Conservation (phyloP, 176 grass and related monocot genomes). For the Phyllostachys edulis region DNA sequence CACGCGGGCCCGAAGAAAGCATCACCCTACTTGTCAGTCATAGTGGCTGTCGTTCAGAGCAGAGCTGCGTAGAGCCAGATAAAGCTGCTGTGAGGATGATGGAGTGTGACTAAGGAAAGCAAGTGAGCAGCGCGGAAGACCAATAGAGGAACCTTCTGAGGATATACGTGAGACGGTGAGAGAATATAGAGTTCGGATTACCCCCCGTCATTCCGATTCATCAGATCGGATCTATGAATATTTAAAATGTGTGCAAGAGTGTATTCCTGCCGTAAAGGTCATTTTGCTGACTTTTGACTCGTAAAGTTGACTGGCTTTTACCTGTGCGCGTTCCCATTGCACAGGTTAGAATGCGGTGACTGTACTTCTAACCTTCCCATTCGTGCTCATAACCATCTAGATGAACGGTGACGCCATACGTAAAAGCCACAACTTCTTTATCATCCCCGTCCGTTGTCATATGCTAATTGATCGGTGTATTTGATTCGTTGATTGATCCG, state of each 20-base stretch:
- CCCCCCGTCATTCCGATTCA: neutral
- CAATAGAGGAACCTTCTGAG: slow-evolving; percentile 44
- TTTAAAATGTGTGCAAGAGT: neutral
- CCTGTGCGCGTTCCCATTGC: neutral
- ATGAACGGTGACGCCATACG: neutral
- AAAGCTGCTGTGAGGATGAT: neutral
- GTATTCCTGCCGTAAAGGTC: neutral
- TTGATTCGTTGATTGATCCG: neutral
- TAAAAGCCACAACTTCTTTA: neutral
- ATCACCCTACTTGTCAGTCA: neutral
- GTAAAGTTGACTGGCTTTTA: neutral
- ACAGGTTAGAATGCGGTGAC: neutral
- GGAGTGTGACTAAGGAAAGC: neutral
- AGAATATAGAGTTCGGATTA: neutral
- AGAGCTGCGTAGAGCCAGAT: neutral
- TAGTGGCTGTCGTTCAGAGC: neutral
- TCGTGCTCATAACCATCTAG: neutral
- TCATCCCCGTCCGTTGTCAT: neutral
- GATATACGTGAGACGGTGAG: neutral
- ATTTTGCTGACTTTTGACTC: neutral
- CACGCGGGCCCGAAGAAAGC: neutral
- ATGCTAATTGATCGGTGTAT: neutral
- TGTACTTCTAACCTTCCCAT: neutral
- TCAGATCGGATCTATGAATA: neutral
- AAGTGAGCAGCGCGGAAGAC: neutral